Evolutionary conservation across 352 stramenopile species (phyloP), one percentile per base, ranked within the genome.

Genomic region (Phytophthora boehmeriae): DNA sequence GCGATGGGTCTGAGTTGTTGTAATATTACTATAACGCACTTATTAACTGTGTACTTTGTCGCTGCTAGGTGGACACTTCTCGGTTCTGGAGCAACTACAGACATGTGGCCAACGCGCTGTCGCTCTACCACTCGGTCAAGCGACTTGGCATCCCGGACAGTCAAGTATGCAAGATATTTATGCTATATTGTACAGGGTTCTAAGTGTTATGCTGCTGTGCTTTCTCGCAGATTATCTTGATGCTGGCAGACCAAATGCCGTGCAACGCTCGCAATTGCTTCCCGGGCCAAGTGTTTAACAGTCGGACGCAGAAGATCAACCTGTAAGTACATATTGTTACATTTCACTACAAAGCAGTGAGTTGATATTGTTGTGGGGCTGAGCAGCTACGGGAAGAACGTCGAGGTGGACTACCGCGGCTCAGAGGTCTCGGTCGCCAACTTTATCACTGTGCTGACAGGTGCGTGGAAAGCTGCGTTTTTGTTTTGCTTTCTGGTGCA

Each of bases 51-150:
- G 30, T 49, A 30, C 34, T 42, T 14, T 17, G 35, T 16, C 49
- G 22, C 22, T 58, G 19, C 48, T n/a, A 97, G 90, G 89, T 97
- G 55, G 92, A 96, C 28, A 98, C 94, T 27, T 98, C 93, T 75
- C 87, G 93, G 76, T 99, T 98, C 73, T 99, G 89, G 88, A 98
- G 97, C 76, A 99, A 99, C 74, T 99, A 99, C 75, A 89, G 96
- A 34, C 96, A 99, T 63, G 90, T 96, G 14, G 92, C 93, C 16
- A 98, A 99, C 76, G 92, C 92, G 44, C 75, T 98, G 34, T 97
- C 89, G 38, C 81, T 99, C 23, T 98, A 98, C 54, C 81, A 97
- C 66, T 90, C 95, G 8, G 84, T 98, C 10, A 97, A 97, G 71
- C 72, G 86, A 19, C 81, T 97, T 8, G 95, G 95, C 2, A 96